A percentile compares a stretch with the other conserved stretches of the same genome.
Evolutionary conservation across 176 grass and related monocot genomes (phyloP).

Genomic region (Oryza nivara): DNA sequence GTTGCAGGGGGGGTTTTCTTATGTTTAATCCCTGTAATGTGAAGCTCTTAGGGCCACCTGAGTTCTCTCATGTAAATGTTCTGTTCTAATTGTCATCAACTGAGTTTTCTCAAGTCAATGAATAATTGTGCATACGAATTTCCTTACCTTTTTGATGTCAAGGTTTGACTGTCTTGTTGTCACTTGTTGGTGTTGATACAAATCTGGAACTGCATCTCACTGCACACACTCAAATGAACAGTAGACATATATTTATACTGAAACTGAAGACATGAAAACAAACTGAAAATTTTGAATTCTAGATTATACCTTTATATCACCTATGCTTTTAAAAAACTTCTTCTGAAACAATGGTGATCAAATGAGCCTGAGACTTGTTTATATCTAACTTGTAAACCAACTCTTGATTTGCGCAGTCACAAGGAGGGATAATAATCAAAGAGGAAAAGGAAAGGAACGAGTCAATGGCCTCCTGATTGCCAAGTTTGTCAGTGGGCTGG

Average conservation of each 20-base stretch:
- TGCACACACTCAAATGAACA: not conserved
- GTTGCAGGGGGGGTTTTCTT: not conserved
- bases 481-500: constrained; percentile 37
- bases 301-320: no score
- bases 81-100: not conserved
- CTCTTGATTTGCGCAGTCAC: not conserved
- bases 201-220: not conserved
- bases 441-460: not conserved
- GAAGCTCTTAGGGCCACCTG: not conserved
- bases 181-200: not conserved
- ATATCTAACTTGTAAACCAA: not conserved
- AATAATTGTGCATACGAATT: constrained; percentile 8
- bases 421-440: not conserved
- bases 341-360: not conserved
- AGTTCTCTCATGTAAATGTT: constrained; percentile 21
- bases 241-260: not conserved
- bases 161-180: not conserved
- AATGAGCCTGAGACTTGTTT: not conserved
- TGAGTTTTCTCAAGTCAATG: not conserved
- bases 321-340: not conserved
- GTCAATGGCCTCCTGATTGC: not conserved
- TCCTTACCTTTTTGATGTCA: not conserved
- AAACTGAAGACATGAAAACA: not conserved
- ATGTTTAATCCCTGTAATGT: constrained; percentile 12
- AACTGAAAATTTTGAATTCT: not conserved